Percentiles rank a stretch among this genome's conserved stretches.
phyloP scores from a whole-genome alignment of 2,329 filamentous ascomycete genomes.

The Arthrobotrys sphaeroides region DNA sequence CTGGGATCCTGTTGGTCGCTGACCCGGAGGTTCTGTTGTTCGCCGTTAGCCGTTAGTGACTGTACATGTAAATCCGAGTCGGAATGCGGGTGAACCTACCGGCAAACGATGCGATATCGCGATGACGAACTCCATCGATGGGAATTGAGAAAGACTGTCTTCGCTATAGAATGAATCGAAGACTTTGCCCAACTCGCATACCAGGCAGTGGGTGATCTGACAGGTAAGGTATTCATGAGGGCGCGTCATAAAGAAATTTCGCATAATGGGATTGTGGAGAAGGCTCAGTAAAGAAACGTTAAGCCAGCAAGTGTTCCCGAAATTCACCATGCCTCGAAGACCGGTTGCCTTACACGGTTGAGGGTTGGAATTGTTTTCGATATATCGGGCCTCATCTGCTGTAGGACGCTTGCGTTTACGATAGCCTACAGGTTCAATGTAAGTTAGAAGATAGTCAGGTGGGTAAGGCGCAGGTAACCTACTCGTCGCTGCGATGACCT shows the following conservation, averaged over 20 bases:
- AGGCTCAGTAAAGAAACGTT: conserved; percentile 94
- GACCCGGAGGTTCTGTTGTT: conserved; percentile 16
- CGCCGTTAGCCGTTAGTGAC: background rate
- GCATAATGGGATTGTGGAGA: conserved; percentile 89
- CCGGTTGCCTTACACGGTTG: conserved; percentile 84
- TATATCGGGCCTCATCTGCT: conserved; percentile 76
- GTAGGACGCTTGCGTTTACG: conserved; percentile 43
- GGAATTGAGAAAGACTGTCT: conserved; percentile 57
- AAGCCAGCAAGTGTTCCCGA: conserved; percentile 98
- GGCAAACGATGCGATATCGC: conserved; percentile 36
- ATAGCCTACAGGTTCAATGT: background rate
- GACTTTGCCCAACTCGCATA: conserved; percentile 71
- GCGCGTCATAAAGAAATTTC: conserved; percentile 90
- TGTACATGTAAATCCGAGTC: background rate
- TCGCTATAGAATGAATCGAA: conserved; percentile 72
- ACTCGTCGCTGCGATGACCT: conserved; percentile 73
- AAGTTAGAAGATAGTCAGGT: background rate
- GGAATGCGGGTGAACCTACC: background rate
- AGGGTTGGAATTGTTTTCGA: conserved; percentile 78
- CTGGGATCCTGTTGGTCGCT: conserved; percentile 46
- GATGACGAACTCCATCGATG: conserved; percentile 46
- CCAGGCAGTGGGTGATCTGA: conserved; percentile 61
- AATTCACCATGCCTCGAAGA: conserved; percentile 91
- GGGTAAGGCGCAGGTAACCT: conserved; percentile 63
- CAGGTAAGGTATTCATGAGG: conserved; percentile 85